These are phyloP conservation scores for Aspergillus pseudoglaucus DNA, from an alignment of 2,329 filamentous ascomycete species.

Conservation along the genomic window DNA sequence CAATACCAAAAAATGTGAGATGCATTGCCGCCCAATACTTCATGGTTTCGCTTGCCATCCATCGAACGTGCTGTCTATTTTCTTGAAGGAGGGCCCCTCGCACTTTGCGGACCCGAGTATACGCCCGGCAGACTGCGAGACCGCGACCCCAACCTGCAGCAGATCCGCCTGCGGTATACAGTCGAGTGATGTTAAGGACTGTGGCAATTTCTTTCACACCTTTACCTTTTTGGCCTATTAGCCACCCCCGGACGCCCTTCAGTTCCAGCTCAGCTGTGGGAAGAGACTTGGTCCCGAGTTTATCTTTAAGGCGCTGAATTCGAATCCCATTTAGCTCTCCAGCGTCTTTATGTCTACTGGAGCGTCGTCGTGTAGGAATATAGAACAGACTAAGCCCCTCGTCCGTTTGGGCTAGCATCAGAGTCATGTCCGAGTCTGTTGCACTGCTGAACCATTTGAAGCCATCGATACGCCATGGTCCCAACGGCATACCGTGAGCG, in stretches of 20 bases:
- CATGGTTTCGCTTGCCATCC: conserved; percentile 16
- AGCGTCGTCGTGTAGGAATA: conserved; percentile 51
- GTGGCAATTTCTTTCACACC: conserved; percentile 59
- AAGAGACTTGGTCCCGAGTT: conserved; percentile 58
- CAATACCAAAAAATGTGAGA: conserved; percentile 17
- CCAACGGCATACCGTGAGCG: conserved; percentile 18
- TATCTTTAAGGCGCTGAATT: conserved; percentile 61
- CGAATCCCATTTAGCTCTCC: conserved; percentile 57
- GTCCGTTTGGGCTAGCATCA: conserved; percentile 56
- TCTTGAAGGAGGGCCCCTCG: conserved; percentile 14
- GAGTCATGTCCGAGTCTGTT: conserved; percentile 58
- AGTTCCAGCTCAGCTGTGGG: conserved; percentile 60
- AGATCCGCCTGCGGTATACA: conserved; percentile 18
- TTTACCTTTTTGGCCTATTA: conserved; percentile 55
- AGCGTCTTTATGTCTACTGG: conserved; percentile 3
- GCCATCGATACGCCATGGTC: conserved; percentile 55
- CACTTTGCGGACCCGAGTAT: conserved; percentile 17
- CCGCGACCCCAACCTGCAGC: conserved; percentile 17
- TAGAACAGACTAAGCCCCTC: conserved; percentile 55
- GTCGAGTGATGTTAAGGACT: conserved; percentile 55
- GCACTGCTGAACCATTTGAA: conserved; percentile 59
- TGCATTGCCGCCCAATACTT: conserved; percentile 18
- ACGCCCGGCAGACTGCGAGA: conserved; percentile 17
- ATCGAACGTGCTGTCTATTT: conserved; percentile 16
- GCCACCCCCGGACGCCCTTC: conserved; percentile 50